phyloP scores from a whole-genome alignment of 2,329 filamentous ascomycete species.

The Venturia aucupariae region DNA sequence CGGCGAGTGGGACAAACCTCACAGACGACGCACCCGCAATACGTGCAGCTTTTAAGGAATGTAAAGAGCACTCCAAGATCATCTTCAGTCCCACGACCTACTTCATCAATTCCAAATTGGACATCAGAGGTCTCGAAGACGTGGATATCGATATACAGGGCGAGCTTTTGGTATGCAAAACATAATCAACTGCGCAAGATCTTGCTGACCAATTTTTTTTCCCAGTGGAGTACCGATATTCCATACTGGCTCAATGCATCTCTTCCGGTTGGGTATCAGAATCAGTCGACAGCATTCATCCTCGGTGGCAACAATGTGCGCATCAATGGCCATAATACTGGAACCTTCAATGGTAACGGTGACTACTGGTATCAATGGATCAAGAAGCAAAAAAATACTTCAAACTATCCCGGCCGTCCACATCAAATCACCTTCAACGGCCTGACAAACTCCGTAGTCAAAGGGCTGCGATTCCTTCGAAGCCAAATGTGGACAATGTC shows the following conservation, averaged over 20 bases:
- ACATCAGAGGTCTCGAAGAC: not conserved
- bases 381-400: conserved; percentile 19
- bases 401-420: conserved; percentile 33
- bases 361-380: conserved; percentile 50
- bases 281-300: conserved; percentile 24
- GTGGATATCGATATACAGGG: not conserved
- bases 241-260: conserved; percentile 24
- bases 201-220: not conserved
- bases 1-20: not conserved
- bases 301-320: conserved; percentile 42
- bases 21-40: not conserved
- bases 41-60: not conserved
- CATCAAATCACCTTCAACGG: conserved; percentile 44
- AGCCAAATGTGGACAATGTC: conserved; percentile 55
- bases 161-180: not conserved
- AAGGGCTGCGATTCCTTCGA: conserved; percentile 43
- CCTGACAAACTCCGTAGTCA: conserved; percentile 40
- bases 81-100: not conserved
- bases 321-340: conserved; percentile 41
- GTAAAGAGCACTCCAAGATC: not conserved
- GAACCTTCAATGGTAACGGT: conserved; percentile 49
- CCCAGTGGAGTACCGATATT: conserved; percentile 20
- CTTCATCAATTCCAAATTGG: not conserved
- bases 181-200: not conserved
- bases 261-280: conserved; percentile 23